Evolutionary conservation across 1,139 yeast genomes (phyloP).

Genomic region (Blastobotrys elegans): DNA sequence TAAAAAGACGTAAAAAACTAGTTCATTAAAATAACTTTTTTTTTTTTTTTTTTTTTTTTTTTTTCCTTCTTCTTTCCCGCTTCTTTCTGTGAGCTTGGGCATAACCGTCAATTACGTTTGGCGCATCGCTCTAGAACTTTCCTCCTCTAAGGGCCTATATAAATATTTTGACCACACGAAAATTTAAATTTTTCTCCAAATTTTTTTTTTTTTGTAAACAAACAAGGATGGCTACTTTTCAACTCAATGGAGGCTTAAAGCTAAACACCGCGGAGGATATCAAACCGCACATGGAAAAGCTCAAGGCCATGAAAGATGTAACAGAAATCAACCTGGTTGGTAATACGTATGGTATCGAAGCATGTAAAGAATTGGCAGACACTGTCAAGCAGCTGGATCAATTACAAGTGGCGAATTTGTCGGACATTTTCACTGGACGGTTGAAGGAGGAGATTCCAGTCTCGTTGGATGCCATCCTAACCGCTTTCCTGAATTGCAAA

Average conservation of each 20-base stretch:
- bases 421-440: slow-evolving; percentile 92
- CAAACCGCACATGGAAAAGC: slow-evolving; percentile 49
- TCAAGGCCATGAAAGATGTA: slow-evolving; percentile 36
- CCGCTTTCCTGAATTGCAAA: slow-evolving; percentile 64
- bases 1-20: slow-evolving; percentile 44
- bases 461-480: slow-evolving; percentile 66
- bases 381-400: slow-evolving; percentile 42
- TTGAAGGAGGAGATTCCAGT: slow-evolving; percentile 91
- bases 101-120: no score
- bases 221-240: slow-evolving; percentile 25
- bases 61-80: no score
- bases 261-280: slow-evolving; percentile 72
- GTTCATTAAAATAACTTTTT: not conserved
- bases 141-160: no score
- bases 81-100: no score
- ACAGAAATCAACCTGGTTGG: slow-evolving; percentile 78
- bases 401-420: slow-evolving; percentile 65
- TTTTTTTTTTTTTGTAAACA: not conserved
- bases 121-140: no score
- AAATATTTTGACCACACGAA: not conserved
- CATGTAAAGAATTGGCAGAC: slow-evolving; percentile 66
- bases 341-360: slow-evolving; percentile 89
- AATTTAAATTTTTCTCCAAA: not conserved
- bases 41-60: no score
- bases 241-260: slow-evolving; percentile 74